Conservation (phyloP, 257 asterid species). For the Nicotiana paniculata region DNA sequence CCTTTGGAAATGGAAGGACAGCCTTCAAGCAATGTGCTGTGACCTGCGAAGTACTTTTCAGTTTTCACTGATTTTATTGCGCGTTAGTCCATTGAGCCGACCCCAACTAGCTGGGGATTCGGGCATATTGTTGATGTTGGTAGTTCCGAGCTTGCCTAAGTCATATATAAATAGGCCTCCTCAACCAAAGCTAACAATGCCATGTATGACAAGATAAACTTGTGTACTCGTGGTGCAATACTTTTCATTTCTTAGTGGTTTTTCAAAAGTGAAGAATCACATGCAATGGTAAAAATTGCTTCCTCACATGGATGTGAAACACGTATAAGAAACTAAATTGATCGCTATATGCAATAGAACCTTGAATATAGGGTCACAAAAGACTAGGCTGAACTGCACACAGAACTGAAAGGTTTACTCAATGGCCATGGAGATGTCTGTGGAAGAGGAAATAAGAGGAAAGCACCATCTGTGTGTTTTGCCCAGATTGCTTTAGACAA, state of each 20-base stretch:
- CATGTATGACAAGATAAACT: neutral
- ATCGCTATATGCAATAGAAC: neutral
- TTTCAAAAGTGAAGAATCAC: neutral
- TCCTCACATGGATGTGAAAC: neutral
- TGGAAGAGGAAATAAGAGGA: neutral
- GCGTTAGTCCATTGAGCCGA: neutral
- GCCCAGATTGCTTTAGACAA: neutral
- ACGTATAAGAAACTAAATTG: neutral
- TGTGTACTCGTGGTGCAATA: neutral
- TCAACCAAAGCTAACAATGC: neutral
- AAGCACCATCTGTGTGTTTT: neutral
- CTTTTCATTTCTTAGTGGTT: neutral
- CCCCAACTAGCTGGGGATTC: neutral
- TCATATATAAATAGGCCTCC: neutral
- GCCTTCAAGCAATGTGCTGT: neutral
- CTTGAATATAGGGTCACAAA: neutral
- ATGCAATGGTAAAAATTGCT: neutral
- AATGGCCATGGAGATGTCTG: neutral
- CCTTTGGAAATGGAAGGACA: neutral
- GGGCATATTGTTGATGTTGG: neutral
- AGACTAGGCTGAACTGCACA: neutral
- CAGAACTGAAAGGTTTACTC: neutral
- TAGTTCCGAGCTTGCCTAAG: neutral
- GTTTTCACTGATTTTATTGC: neutral
- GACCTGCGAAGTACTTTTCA: neutral